phyloP scores from a whole-genome alignment of 192 early-diverging fungal genomes.

The Coemansia biformis region DNA sequence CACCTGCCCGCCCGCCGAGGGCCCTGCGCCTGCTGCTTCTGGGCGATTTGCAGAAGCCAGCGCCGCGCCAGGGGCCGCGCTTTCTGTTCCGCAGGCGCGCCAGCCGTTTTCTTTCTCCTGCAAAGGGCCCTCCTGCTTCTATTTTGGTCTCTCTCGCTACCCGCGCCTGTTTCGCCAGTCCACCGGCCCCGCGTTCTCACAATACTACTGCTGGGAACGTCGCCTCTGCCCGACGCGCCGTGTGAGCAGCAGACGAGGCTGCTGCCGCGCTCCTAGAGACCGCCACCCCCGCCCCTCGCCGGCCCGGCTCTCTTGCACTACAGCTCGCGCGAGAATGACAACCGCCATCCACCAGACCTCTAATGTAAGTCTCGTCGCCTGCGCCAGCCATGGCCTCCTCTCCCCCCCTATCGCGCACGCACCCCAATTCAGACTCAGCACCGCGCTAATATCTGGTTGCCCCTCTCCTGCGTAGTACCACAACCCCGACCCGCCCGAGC shows the following conservation, averaged over 20 bases:
- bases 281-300: too few relatives aligned
- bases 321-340: constrained; percentile 11
- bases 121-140: not conserved
- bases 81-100: not conserved
- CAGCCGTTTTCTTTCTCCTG: constrained; percentile 7
- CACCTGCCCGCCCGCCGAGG: too few relatives aligned
- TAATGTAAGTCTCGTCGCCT: constrained; percentile 24
- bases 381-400: not conserved
- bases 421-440: not conserved
- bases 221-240: constrained; percentile 7
- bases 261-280: constrained; percentile 4
- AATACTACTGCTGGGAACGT: constrained; percentile 24
- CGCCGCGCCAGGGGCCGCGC: not conserved
- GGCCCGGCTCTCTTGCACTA: constrained; percentile 1
- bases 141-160: not conserved
- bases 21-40: too few relatives aligned
- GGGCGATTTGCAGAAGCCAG: not conserved
- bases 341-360: constrained; percentile 24
- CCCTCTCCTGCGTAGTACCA: constrained; percentile 19
- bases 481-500: constrained; percentile 38
- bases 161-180: not conserved
- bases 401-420: not conserved
- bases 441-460: not conserved
- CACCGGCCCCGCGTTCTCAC: constrained; percentile 2
- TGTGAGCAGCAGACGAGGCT: constrained; percentile 6